These are phyloP conservation scores for Paraurostyla sp. DNA, from an alignment of 73 alveolate species.

Conservation along the genomic window DNA sequence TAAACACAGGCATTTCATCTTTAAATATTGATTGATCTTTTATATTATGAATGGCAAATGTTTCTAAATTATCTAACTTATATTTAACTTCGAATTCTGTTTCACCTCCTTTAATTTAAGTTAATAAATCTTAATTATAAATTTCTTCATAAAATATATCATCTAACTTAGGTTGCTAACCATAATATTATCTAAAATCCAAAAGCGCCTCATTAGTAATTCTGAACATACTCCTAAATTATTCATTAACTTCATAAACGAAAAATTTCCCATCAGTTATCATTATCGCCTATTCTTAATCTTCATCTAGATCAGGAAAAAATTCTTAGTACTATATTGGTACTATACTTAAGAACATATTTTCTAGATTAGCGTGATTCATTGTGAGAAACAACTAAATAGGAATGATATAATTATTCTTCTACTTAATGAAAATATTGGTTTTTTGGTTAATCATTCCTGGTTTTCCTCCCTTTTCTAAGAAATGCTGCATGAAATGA, in stretches of 20 bases:
- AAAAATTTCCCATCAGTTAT: neutral
- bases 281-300: neutral
- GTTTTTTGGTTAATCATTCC: no score
- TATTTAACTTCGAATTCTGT: neutral
- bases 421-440: no score
- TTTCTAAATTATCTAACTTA: neutral
- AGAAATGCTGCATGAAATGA: no score
- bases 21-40: neutral
- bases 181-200: neutral
- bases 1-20: no score
- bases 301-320: no score
- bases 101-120: neutral
- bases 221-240: neutral
- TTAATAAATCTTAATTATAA: neutral
- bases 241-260: slow-evolving; percentile 2
- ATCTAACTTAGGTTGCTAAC: neutral
- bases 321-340: no score
- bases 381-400: no score
- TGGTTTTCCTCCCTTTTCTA: no score
- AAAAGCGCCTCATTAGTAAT: neutral
- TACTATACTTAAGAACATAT: no score
- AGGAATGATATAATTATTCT: no score
- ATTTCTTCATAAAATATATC: neutral
- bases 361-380: no score
- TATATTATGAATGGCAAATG: neutral